Evolutionary conservation across 148 eudicot species (phyloP).

Genomic region (Drosera capensis): DNA sequence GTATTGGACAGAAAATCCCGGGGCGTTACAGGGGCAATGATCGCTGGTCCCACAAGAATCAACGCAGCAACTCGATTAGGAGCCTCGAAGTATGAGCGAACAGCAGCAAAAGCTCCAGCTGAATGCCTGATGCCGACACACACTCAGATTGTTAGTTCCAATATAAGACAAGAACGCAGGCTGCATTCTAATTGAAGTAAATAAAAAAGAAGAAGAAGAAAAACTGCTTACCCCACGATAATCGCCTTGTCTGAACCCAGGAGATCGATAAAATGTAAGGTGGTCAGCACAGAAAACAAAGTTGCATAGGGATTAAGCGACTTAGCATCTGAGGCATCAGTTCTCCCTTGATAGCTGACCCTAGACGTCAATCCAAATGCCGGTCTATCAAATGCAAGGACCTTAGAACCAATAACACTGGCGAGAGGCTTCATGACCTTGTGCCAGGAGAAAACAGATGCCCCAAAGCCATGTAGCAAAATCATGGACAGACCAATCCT

Average conservation of each 20-base stretch:
- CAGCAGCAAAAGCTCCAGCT: slow-evolving; percentile 78
- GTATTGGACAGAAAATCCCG: too few relatives aligned
- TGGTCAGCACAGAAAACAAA: slow-evolving; percentile 67
- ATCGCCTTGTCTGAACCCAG: slow-evolving; percentile 59
- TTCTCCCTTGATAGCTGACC: slow-evolving; percentile 17
- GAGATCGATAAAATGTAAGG: slow-evolving; percentile 59
- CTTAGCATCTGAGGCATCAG: slow-evolving; percentile 20
- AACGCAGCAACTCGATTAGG: slow-evolving; percentile 83
- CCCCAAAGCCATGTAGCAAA: slow-evolving; percentile 88
- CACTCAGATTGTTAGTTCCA: too few relatives aligned
- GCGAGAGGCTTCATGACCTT: slow-evolving; percentile 73
- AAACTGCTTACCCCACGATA: slow-evolving; percentile 57
- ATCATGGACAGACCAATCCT: slow-evolving; percentile 44
- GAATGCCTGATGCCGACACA: slow-evolving; percentile 54
- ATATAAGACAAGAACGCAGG: too few relatives aligned
- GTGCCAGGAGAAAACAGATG: slow-evolving; percentile 82
- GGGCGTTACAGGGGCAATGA: slow-evolving; percentile 77
- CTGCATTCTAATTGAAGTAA: too few relatives aligned
- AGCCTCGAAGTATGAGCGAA: slow-evolving; percentile 77
- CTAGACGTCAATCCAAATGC: slow-evolving; percentile 93
- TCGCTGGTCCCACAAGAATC: slow-evolving; percentile 90
- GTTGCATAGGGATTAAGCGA: slow-evolving; percentile 76
- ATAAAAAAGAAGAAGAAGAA: too few relatives aligned
- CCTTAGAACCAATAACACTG: slow-evolving; percentile 36
- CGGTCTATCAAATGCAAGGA: slow-evolving; percentile 91